Evolutionary conservation across 805 yeast genomes (phyloP).

Genomic region (Sugiyamaella marilandica): DNA sequence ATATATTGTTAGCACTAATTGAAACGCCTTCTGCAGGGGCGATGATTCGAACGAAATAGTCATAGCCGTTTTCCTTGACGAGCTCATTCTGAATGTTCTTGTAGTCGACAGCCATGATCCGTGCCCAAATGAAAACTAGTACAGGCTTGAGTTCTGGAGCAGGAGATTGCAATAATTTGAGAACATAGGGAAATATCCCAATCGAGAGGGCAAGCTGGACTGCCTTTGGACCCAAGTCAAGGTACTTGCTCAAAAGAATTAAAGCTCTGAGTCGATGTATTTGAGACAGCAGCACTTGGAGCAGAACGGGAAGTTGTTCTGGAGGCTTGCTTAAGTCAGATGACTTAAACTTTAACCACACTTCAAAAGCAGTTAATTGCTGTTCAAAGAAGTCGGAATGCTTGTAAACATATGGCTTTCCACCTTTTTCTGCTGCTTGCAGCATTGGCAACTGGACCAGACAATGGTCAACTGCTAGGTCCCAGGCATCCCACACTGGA

Average conservation of each 20-base stretch:
- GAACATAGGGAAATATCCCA: constrained; percentile 92
- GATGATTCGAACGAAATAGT: constrained; percentile 77
- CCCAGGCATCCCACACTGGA: constrained; percentile 98
- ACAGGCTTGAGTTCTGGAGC: constrained; percentile 95
- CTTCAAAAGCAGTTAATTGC: constrained; percentile 91
- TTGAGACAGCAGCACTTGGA: constrained; percentile 89
- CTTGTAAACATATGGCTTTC: constrained; percentile 47
- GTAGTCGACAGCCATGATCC: constrained; percentile 94
- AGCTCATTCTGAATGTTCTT: constrained; percentile 86
- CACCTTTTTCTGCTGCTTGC: constrained; percentile 33
- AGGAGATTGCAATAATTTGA: constrained; percentile 85
- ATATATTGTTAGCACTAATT: constrained; percentile 45
- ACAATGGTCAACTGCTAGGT: constrained; percentile 91
- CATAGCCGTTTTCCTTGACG: constrained; percentile 84
- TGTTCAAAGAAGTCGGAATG: constrained; percentile 95
- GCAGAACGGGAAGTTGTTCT: constrained; percentile 88
- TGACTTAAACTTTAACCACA: constrained; percentile 84
- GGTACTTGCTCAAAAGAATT: constrained; percentile 72
- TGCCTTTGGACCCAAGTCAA: constrained; percentile 97
- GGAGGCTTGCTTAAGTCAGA: constrained; percentile 83
- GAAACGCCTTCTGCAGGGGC: constrained; percentile 36
- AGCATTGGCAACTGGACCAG: constrained; percentile 45
- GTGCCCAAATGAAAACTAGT: constrained; percentile 92
- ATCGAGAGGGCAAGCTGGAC: constrained; percentile 87
- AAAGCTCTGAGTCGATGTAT: constrained; percentile 89